Percentiles rank a stretch among this genome's conserved stretches.
These are phyloP conservation scores for Phlyctochytrium bullatum DNA, from an alignment of 192 early-diverging fungal species.

Conservation along the genomic window DNA sequence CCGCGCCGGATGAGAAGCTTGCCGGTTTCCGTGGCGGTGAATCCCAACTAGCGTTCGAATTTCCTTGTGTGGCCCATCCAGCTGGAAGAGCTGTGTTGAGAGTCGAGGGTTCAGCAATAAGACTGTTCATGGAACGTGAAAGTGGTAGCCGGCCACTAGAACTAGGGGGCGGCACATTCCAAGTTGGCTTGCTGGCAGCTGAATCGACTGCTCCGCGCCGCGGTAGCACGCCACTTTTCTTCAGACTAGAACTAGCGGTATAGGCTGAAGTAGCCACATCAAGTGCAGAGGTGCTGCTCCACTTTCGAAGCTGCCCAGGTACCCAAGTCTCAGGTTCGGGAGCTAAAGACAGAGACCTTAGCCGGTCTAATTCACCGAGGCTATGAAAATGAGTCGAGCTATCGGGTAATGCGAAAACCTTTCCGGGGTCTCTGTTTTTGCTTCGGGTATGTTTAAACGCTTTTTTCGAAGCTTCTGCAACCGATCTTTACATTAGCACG, in stretches of 20 bases:
- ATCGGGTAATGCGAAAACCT: too few species aligned
- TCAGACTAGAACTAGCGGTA: too few species aligned
- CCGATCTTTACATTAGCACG: neutral
- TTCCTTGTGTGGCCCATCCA: neutral
- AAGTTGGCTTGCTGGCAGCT: too few species aligned
- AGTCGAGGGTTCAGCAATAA: neutral
- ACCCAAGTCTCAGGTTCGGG: neutral
- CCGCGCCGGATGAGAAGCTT: constrained; percentile 4
- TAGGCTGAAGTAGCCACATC: neutral
- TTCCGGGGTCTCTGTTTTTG: neutral
- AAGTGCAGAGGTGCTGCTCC: constrained; percentile 1
- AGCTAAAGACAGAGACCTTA: neutral
- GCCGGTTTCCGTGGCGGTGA: constrained; percentile 1
- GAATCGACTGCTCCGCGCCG: too few species aligned
- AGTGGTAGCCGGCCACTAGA: too few species aligned
- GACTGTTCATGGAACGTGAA: constrained; percentile 1
- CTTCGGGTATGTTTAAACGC: too few species aligned
- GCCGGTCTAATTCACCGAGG: neutral
- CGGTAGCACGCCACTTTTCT: too few species aligned
- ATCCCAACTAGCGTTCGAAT: constrained; percentile 1
- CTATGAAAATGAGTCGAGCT: too few species aligned
- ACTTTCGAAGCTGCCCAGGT: constrained; percentile 1
- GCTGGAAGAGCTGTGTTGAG: constrained; percentile 5
- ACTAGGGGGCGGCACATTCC: too few species aligned
- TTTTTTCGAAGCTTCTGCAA: constrained; percentile 6